Evolutionary conservation across 2,329 filamentous ascomycete genomes (phyloP).

Genomic region (Fusarium metavorans): DNA sequence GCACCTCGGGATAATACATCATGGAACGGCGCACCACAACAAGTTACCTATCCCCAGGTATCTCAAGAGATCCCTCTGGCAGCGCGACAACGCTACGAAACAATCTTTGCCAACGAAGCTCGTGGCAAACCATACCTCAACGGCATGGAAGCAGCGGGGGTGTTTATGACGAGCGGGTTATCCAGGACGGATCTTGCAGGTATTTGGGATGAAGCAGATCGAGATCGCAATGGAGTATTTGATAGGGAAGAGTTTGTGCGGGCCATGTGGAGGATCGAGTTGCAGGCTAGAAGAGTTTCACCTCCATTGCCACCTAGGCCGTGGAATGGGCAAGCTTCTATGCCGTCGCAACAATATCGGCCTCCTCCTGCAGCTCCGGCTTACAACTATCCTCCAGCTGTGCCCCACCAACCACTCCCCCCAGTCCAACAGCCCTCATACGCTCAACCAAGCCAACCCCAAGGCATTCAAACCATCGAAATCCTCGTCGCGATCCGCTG

Average conservation of each 20-base stretch:
- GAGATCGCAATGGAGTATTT: constrained; percentile 36
- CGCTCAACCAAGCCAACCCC: not conserved
- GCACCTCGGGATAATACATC: not conserved
- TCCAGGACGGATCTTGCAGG: constrained; percentile 27
- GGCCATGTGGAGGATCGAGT: constrained; percentile 40
- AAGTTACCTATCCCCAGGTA: not conserved
- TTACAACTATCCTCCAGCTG: not conserved
- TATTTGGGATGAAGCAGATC: constrained; percentile 41
- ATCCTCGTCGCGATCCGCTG: constrained; percentile 8
- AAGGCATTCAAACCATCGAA: constrained; percentile 2
- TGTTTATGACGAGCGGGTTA: constrained; percentile 35
- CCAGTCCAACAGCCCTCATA: not conserved
- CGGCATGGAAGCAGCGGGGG: constrained; percentile 31
- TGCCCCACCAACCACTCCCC: not conserved
- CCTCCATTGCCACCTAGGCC: not conserved
- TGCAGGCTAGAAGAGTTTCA: constrained; percentile 5
- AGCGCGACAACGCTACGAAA: constrained; percentile 13
- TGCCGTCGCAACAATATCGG: not conserved
- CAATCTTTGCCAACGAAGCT: constrained; percentile 10
- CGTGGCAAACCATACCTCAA: constrained; percentile 26
- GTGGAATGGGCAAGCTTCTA: not conserved
- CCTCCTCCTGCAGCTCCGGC: not conserved
- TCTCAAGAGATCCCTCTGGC: constrained; percentile 4
- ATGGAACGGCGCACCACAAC: not conserved
- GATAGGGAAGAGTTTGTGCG: constrained; percentile 39